phyloP scores from a whole-genome alignment of 2,329 filamentous ascomycete species.

The Pseudogymnoascus sp. region DNA sequence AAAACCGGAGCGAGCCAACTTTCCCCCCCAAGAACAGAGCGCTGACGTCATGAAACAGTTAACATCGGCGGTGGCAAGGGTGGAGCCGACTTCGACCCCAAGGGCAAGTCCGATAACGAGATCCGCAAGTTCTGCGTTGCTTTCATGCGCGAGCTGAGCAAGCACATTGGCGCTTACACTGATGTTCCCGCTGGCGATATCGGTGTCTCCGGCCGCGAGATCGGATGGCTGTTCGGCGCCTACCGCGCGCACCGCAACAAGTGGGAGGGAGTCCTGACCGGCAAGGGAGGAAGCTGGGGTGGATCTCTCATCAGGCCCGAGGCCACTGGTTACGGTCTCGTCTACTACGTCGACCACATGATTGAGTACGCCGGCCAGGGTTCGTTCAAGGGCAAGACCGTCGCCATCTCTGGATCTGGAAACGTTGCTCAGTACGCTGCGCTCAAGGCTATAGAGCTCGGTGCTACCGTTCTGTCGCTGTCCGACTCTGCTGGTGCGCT shows the following conservation, averaged over 20 bases:
- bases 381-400: conserved; percentile 80
- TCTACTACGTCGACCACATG: conserved; percentile 97
- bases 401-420: conserved; percentile 91
- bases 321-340: conserved; percentile 91
- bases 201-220: conserved; percentile 83
- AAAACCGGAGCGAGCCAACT: not conserved
- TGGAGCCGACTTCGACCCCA: conserved; percentile 97
- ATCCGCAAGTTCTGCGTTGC: conserved; percentile 94
- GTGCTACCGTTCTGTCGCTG: conserved; percentile 83
- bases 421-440: conserved; percentile 98
- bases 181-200: conserved; percentile 97
- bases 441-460: conserved; percentile 92
- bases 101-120: conserved; percentile 95
- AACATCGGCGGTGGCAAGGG: conserved; percentile 97
- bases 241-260: conserved; percentile 83
- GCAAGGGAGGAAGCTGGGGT: conserved; percentile 90
- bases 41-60: conserved; percentile 39
- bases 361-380: conserved; percentile 84
- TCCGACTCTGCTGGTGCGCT: conserved; percentile 86
- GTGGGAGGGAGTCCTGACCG: conserved; percentile 94
- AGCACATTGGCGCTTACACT: conserved; percentile 92
- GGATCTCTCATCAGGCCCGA: conserved; percentile 91
- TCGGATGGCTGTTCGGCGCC: conserved; percentile 89
- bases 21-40: not conserved
- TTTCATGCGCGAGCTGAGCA: conserved; percentile 93